Conservation (phyloP, 257 asterid genomes). For the Solanum verrucosum region DNA sequence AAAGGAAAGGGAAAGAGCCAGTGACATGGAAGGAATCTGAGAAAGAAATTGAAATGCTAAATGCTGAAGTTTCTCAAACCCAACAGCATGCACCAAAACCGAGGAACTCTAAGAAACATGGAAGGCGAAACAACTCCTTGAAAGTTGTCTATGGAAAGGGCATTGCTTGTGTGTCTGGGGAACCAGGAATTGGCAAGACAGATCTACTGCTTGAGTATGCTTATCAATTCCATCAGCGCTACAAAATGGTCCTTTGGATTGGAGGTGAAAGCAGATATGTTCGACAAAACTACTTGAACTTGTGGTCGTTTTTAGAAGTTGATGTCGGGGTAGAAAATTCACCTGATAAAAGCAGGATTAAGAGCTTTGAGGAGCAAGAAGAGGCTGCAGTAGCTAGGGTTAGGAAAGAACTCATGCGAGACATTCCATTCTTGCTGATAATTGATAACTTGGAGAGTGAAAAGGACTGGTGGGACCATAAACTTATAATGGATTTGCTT, state of each 20-base stretch:
- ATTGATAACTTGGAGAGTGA: conserved; percentile 87
- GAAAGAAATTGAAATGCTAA: conserved; percentile 77
- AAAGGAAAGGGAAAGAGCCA: conserved; percentile 64
- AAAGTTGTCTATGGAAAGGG: conserved; percentile 74
- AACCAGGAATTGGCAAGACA: conserved; percentile 77
- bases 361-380: conserved; percentile 84
- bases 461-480: conserved; percentile 98
- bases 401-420: conserved; percentile 77
- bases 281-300: conserved; percentile 64
- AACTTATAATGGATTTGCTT: conserved; percentile 77
- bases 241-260: conserved; percentile 80
- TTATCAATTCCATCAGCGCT: conserved; percentile 60
- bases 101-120: conserved; percentile 31
- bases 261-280: conserved; percentile 76
- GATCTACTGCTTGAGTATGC: conserved; percentile 79
- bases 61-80: conserved; percentile 25
- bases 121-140: conserved; percentile 45
- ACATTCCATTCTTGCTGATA: conserved; percentile 60
- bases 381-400: conserved; percentile 64
- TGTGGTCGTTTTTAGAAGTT: conserved; percentile 64
- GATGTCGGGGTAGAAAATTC: conserved; percentile 70
- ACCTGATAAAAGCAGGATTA: conserved; percentile 40
- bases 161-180: conserved; percentile 76
- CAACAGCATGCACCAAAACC: conserved; percentile 19
- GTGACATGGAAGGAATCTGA: conserved; percentile 76